Evolutionary conservation across 768 basidiomycete species (phyloP).

Genomic region (Lentinula guzmanii): DNA sequence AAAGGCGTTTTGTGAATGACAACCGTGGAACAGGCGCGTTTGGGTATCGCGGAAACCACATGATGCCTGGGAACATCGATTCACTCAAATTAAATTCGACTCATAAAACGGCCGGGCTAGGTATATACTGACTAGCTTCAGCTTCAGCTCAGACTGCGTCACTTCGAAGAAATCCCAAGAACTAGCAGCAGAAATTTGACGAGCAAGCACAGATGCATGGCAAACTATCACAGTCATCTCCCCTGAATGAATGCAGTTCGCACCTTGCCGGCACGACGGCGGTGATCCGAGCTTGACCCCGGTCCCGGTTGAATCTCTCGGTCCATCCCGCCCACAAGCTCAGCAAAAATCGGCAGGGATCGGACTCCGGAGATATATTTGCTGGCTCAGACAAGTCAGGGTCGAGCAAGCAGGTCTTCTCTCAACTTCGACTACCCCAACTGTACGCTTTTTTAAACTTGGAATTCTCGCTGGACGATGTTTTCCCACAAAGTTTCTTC

Average conservation of each 20-base stretch:
- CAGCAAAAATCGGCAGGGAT: background rate
- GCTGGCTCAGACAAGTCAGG: conserved; percentile 6
- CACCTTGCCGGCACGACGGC: too few species aligned
- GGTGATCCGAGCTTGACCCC: too few species aligned
- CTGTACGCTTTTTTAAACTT: background rate
- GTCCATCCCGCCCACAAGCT: background rate
- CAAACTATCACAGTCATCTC: too few species aligned
- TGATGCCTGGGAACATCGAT: background rate
- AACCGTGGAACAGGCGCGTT: background rate
- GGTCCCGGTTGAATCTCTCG: background rate
- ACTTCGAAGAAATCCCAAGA: too few species aligned
- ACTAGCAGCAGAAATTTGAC: too few species aligned
- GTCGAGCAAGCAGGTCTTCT: conserved; percentile 9
- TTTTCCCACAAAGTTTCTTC: conserved; percentile 20
- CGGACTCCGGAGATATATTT: background rate
- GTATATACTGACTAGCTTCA: too few species aligned
- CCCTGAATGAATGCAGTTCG: too few species aligned
- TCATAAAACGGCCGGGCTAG: too few species aligned
- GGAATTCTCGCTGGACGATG: conserved; percentile 23
- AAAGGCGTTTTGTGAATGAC: background rate
- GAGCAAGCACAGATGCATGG: too few species aligned
- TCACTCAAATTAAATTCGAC: too few species aligned
- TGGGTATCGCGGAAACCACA: background rate
- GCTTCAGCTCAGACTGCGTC: too few species aligned
- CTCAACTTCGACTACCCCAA: conserved; percentile 11